phyloP scores from a whole-genome alignment of 257 asterid genomes.

The Nicotiana attenuata region DNA sequence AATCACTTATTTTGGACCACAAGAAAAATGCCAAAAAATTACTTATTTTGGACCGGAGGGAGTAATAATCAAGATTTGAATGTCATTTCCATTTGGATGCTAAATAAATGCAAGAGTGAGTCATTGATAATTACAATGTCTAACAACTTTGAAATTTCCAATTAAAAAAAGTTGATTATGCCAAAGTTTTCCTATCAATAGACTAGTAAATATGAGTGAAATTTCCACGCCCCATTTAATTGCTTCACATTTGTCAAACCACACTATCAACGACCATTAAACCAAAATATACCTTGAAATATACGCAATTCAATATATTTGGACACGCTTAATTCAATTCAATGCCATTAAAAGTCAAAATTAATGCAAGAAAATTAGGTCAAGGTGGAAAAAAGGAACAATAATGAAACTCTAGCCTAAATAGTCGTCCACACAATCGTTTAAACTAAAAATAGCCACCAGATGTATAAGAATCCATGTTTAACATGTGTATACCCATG shows the following conservation, averaged over 20 bases:
- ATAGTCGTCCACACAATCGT: no score
- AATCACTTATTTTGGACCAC: no score
- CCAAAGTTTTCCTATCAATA: conserved; percentile 1
- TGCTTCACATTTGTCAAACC: not conserved
- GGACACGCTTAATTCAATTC: not conserved
- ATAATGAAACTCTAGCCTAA: not conserved
- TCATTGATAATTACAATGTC: not conserved
- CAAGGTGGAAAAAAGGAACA: not conserved
- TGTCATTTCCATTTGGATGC: no score
- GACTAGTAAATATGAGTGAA: not conserved
- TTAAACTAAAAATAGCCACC: no score
- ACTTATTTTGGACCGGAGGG: no score
- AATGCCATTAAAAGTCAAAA: conserved; percentile 1
- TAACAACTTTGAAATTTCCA: not conserved
- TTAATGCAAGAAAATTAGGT: not conserved
- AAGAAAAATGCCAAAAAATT: no score
- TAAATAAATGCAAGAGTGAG: not conserved
- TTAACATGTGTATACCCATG: no score
- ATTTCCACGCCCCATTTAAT: not conserved
- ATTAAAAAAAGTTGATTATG: not conserved
- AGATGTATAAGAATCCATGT: no score
- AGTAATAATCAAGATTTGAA: not conserved
- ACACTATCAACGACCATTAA: not conserved
- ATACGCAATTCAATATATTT: not conserved
- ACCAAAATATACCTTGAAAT: not conserved